Evolutionary conservation across 108 stramenopile genomes (phyloP), one percentile per base, ranked within the genome.

Genomic region (Pseudonitzschia multiseries): DNA sequence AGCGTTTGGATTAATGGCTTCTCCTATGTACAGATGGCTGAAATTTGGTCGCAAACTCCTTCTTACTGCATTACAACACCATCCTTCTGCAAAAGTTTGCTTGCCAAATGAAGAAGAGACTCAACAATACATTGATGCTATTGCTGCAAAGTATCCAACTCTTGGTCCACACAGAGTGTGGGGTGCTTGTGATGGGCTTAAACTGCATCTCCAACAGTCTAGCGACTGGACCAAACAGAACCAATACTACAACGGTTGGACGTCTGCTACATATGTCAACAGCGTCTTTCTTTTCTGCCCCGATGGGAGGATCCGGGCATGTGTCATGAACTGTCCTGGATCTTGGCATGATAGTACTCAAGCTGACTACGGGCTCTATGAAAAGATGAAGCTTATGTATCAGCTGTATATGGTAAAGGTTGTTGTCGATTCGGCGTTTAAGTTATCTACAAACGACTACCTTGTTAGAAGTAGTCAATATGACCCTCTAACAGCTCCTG

Each of bases 171-270:
- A 36, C 6, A 8, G 28, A 20, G 61, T 62, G 22, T 28, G 29
- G 31, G 27, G 27, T 32, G 60, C 61, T 62, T 62, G 29, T 0
- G 61, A 62, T 62, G 61, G 61, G 24, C 31, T 62, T 20, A 62
- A 62, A 32, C 28, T 31, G 8, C 24, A 9, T 20, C 22, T 36
- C 20, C 26, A 62, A 62, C 0, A 9, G 61, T 32, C 22, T 28
- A 0, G 29, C 9, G 24, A 62, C 24, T 28, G 6, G 5, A 20
- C 20, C 10, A 62, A 28, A 28, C 61, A 62, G 24, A 62, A 62
- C 28, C 8, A 6, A 27, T 62, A 10, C 22, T 62, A 62, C 28
- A 62, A 36, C 6, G 36, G 36, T 5, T 36, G 36, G 36, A 36
- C 36, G 2, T 36, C 36, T 5, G 2, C 36, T 2, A 2, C 2